Base-by-base conservation (phyloP, 352 stramenopile species). In the Stramenopiles sp. region DNA sequence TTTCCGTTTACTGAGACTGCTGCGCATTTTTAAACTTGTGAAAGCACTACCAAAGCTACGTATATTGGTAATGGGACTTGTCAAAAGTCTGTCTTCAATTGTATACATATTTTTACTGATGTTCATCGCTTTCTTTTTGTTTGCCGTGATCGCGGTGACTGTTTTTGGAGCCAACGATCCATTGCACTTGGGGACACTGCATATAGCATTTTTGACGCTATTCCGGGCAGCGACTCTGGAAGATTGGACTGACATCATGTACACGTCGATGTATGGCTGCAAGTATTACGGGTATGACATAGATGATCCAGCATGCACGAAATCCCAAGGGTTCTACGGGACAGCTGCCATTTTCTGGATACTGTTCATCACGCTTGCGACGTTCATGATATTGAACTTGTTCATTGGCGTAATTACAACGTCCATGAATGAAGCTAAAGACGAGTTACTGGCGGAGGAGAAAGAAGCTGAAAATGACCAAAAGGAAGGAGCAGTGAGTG, bases 341-440 rank as follows among this genome's bases (percentile, higher is more conserved):
- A n/a, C n/a, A n/a, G n/a, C n/a, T n/a, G n/a, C n/a, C n/a, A n/a
- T n/a, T n/a, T n/a, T n/a, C n/a, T n/a, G n/a, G n/a, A n/a, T n/a
- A n/a, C n/a, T n/a, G n/a, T n/a, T n/a, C n/a, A n/a, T n/a, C n/a
- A n/a, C n/a, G n/a, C n/a, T n/a, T n/a, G n/a, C n/a, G n/a, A n/a
- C n/a, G n/a, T n/a, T n/a, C n/a, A n/a, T 95, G 14, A 86, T 95
- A 30, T 93, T 95, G 81, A 95, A 90, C 67, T 82, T 95, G 71
- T 95, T 95, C 81, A 94, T 95, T 82, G 91, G 91, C 93, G 91
- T 93, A 39, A 90, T 95, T 7, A 94, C 91, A 0, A 94, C 92
- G 33, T 93, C 88, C 82, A 95, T 95, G 91, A 88, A 93, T 80
- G 91, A 95, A 84, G 90, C 89, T 22, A 94, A 71, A 71, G n/a